Percentiles rank a stretch among this genome's conserved stretches.
Conservation (phyloP, 352 stramenopile genomes). For the Saprolegnia diclina region DNA sequence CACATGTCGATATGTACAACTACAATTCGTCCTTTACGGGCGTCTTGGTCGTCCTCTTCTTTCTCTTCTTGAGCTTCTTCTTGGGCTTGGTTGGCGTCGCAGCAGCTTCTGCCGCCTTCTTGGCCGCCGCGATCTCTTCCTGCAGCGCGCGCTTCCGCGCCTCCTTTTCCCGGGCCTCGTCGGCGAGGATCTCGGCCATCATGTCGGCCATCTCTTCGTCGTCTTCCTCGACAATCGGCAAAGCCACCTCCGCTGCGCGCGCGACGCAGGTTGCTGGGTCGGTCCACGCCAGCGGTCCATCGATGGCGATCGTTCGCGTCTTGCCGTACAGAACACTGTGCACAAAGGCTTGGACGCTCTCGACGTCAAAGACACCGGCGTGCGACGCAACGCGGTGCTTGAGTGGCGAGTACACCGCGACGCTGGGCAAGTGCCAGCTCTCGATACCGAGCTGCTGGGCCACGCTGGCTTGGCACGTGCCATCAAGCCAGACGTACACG, state of each 20-base stretch:
- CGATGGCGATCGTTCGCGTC: slow-evolving; percentile 50
- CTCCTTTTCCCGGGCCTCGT: slow-evolving; percentile 55
- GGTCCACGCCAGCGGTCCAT: slow-evolving; percentile 35
- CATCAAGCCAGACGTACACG: slow-evolving; percentile 70
- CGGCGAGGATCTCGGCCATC: slow-evolving; percentile 63
- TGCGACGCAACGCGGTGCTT: slow-evolving; percentile 70
- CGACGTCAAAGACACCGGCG: slow-evolving; percentile 57
- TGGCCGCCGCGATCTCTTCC: slow-evolving; percentile 34
- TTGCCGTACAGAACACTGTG: slow-evolving; percentile 60
- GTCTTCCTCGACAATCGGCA: slow-evolving; percentile 46
- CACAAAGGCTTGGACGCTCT: slow-evolving; percentile 50
- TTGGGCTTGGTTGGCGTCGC: slow-evolving; percentile 32
- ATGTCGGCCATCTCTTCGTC: slow-evolving; percentile 58
- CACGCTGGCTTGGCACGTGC: slow-evolving; percentile 65
- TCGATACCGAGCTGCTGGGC: slow-evolving; percentile 62
- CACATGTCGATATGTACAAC: background rate
- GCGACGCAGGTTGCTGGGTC: slow-evolving; percentile 30
- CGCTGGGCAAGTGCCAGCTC: slow-evolving; percentile 66
- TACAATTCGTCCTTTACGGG: slow-evolving; percentile 51
- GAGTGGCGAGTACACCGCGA: slow-evolving; percentile 67
- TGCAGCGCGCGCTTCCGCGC: slow-evolving; percentile 47
- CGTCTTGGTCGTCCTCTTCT: slow-evolving; percentile 54
- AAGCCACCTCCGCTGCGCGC: slow-evolving; percentile 40
- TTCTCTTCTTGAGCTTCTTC: slow-evolving; percentile 41
- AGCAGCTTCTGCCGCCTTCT: slow-evolving; percentile 30